Percentiles rank a stretch among this genome's conserved stretches.
phyloP scores from a whole-genome alignment of 805 yeast genomes.

The Wickerhamiella musiphila region DNA sequence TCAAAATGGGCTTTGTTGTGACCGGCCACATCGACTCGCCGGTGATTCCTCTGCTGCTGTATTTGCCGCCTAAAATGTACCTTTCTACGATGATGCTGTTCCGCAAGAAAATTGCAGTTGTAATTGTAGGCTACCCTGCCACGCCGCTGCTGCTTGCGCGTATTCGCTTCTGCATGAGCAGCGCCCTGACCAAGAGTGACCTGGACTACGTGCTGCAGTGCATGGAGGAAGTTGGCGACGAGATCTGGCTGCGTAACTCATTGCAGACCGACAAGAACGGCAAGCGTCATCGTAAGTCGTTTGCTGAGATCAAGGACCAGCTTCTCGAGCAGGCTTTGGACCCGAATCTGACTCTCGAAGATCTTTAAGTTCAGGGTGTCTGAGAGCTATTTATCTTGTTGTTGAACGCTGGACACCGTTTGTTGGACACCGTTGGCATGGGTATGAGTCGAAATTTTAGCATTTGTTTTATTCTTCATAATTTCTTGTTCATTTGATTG shows the following conservation, averaged over 20 bases:
- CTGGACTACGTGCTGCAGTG: conserved; percentile 34
- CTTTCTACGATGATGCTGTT: conserved; percentile 72
- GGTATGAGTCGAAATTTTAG: not conserved
- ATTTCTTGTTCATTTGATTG: too few relatives aligned
- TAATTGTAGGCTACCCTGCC: conserved; percentile 95
- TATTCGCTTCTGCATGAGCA: conserved; percentile 80
- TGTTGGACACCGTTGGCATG: too few relatives aligned
- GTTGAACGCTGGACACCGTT: too few relatives aligned
- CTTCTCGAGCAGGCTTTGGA: conserved; percentile 19
- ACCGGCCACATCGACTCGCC: conserved; percentile 95
- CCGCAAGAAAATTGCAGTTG: conserved; percentile 74
- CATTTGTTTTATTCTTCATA: not conserved
- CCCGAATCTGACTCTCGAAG: conserved; percentile 4
- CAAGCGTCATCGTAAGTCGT: conserved; percentile 11
- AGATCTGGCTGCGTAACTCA: conserved; percentile 8
- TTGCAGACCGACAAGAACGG: conserved; percentile 7
- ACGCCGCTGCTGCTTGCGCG: conserved; percentile 82
- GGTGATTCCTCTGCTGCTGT: conserved; percentile 74
- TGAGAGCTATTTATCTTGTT: too few relatives aligned
- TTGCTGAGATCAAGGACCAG: conserved; percentile 16
- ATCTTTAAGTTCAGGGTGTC: not conserved
- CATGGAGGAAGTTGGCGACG: conserved; percentile 14
- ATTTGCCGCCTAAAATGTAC: conserved; percentile 89
- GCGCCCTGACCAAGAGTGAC: conserved; percentile 87
- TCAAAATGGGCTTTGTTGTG: conserved; percentile 83